A percentile compares a stretch with the other conserved stretches of the same genome.
Conservation (phyloP, 2,329 filamentous ascomycete species). For the Hymenotorrendiella dingleyae region DNA sequence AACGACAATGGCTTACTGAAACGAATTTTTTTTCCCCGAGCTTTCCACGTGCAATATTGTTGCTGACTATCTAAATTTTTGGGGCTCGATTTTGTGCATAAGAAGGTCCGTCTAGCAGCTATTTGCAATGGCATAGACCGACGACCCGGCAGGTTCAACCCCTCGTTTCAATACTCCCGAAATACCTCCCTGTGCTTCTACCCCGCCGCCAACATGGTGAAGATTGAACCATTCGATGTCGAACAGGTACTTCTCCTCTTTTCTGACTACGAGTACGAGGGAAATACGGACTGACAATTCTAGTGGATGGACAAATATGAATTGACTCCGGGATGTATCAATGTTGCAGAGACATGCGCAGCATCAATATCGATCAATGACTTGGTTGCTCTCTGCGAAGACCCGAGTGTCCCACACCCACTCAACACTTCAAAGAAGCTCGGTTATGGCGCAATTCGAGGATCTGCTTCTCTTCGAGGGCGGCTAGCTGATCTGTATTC, state of each 20-base stretch:
- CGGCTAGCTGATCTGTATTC: conserved; percentile 63
- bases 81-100: too few species aligned
- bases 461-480: conserved; percentile 55
- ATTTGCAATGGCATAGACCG: too few species aligned
- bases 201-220: conserved; percentile 42
- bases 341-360: conserved; percentile 76
- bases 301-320: conserved; percentile 61
- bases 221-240: conserved; percentile 60
- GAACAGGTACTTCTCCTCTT: conserved; percentile 50
- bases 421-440: conserved; percentile 53
- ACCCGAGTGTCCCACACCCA: conserved; percentile 39
- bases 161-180: not conserved
- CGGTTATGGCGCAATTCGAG: conserved; percentile 68
- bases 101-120: conserved; percentile 12
- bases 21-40: too few species aligned
- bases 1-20: too few species aligned
- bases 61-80: too few species aligned
- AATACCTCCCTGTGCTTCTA: conserved; percentile 7
- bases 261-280: not conserved
- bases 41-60: too few species aligned
- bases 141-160: too few species aligned
- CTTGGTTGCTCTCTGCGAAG: conserved; percentile 52
- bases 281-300: conserved; percentile 6
- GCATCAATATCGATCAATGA: conserved; percentile 69
- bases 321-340: conserved; percentile 50